phyloP scores from a whole-genome alignment of 179 eudicot genomes.

The Amaranthus tricolor region DNA sequence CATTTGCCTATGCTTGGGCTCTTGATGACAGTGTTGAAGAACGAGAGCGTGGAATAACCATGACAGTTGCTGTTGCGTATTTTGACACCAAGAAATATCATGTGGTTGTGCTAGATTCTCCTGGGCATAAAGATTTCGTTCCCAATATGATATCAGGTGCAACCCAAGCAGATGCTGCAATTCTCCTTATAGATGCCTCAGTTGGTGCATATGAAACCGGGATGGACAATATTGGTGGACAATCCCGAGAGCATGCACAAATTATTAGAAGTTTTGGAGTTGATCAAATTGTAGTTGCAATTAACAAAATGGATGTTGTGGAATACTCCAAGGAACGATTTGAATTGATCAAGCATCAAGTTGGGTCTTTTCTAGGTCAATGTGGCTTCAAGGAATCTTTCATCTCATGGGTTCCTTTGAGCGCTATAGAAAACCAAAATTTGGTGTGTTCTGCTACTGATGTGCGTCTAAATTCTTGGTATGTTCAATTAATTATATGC shows the following conservation, averaged over 20 bases:
- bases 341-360: constrained; percentile 66
- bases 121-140: constrained; percentile 98
- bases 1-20: constrained; percentile 99
- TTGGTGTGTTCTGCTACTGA: constrained; percentile 71
- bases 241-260: constrained; percentile 95
- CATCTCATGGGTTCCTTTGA: constrained; percentile 86
- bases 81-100: constrained; percentile 77
- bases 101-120: constrained; percentile 92
- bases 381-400: constrained; percentile 84
- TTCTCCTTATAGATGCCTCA: constrained; percentile 94
- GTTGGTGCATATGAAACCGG: constrained; percentile 92
- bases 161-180: constrained; percentile 97
- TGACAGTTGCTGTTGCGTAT: constrained; percentile 98
- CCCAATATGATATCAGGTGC: constrained; percentile 99
- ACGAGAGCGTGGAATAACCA: constrained; percentile 96
- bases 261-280: constrained; percentile 97
- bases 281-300: constrained; percentile 82
- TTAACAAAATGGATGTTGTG: constrained; percentile 96
- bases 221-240: constrained; percentile 75
- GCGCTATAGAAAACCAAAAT: constrained; percentile 97
- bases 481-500: constrained; percentile 25
- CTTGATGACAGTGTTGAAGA: constrained; percentile 96
- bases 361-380: constrained; percentile 80
- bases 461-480: constrained; percentile 76
- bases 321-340: constrained; percentile 87